phyloP scores from a whole-genome alignment of 305 asterid genomes.

The Fraxinus nigra region DNA sequence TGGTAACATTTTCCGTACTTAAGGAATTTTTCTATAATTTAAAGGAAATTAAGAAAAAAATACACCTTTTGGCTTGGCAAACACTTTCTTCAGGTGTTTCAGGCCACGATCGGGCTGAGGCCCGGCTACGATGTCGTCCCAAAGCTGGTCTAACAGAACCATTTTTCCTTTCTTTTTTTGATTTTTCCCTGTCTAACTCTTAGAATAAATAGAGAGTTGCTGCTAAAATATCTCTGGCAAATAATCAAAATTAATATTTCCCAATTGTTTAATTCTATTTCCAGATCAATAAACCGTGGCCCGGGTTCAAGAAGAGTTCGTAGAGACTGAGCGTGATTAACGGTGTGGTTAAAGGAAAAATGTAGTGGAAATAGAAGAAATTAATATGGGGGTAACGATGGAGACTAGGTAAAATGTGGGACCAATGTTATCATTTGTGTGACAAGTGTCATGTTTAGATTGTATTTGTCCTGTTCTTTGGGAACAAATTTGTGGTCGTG shows the following conservation, averaged over 20 bases:
- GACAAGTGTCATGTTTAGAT: neutral
- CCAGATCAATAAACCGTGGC: constrained; percentile 15
- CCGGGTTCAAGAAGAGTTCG: neutral
- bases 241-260: neutral
- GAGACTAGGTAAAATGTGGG: neutral
- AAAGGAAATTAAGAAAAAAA: neutral
- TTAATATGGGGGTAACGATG: neutral
- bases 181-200: neutral
- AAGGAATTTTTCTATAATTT: no score
- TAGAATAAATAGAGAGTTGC: constrained; percentile 23
- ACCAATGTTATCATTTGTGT: neutral
- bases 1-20: no score
- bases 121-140: constrained; percentile 95
- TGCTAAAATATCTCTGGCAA: constrained; percentile 36
- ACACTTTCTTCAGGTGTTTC: constrained; percentile 61
- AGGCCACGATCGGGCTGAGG: constrained; percentile 87
- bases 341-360: neutral
- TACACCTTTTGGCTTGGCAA: constrained; percentile 51
- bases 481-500: neutral
- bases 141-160: constrained; percentile 83
- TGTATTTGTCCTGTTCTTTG: neutral
- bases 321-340: neutral
- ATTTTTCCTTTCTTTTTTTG: constrained; percentile 22
- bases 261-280: constrained; percentile 15
- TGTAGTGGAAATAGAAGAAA: neutral